Conservation (phyloP, 228 moss, liverwort and hornwort species). For the Sphagnum magellanicum region DNA sequence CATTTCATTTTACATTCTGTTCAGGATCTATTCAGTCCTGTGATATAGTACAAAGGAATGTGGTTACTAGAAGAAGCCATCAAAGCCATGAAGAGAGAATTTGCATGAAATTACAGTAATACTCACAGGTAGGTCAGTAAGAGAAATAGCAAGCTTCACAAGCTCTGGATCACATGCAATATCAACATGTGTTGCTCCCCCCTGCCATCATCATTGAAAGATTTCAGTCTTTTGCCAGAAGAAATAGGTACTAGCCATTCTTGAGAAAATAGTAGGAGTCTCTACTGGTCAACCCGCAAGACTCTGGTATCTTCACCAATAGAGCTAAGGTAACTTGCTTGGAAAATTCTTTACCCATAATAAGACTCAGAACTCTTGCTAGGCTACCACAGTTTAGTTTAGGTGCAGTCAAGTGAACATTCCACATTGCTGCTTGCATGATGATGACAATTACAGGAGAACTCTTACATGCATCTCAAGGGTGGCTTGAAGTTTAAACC, state of each 20-base stretch:
- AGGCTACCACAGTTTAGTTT: too few species aligned
- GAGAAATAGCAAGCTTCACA: slow-evolving; percentile 62
- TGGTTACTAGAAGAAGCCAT: too few species aligned
- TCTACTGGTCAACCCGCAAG: not conserved
- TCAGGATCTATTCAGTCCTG: too few species aligned
- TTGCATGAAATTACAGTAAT: too few species aligned
- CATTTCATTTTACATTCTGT: too few species aligned
- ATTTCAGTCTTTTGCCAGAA: not conserved
- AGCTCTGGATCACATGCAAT: slow-evolving; percentile 82
- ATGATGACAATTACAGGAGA: too few species aligned
- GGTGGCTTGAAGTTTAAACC: too few species aligned
- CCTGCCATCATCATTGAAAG: slow-evolving; percentile 24
- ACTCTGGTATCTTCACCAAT: not conserved
- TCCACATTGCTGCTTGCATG: too few species aligned
- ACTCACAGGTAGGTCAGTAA: slow-evolving; percentile 72
- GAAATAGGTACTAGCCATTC: not conserved
- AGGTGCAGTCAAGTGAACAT: too few species aligned
- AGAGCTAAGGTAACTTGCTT: not conserved
- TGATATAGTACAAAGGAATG: too few species aligned
- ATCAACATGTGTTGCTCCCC: slow-evolving; percentile 97
- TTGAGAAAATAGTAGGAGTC: not conserved
- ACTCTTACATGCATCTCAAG: not conserved
- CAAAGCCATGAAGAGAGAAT: too few species aligned
- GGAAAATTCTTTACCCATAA: not conserved
- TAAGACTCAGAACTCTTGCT: too few species aligned